Conservation (phyloP, 2,329 filamentous ascomycete species). For the Penicillium psychrosexuale region DNA sequence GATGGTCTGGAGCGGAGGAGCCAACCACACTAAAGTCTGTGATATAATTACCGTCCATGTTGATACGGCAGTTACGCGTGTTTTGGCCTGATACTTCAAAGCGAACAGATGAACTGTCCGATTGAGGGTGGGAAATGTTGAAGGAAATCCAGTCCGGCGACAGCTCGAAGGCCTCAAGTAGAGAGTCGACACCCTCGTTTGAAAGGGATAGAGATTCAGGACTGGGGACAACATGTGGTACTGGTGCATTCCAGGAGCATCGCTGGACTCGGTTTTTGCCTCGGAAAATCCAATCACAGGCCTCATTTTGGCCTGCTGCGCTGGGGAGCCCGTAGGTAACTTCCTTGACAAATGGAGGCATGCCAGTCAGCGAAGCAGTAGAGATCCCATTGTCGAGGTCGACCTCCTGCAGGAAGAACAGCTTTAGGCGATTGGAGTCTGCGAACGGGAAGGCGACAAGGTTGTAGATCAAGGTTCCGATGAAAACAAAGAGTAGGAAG, state of each 20-base stretch:
- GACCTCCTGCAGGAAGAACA: constrained; percentile 80
- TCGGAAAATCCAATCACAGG: constrained; percentile 44
- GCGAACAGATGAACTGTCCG: constrained; percentile 49
- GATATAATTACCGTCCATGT: constrained; percentile 64
- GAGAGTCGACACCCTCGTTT: background rate
- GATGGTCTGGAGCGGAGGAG: constrained; percentile 57
- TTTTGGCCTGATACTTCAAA: constrained; percentile 69
- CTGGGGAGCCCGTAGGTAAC: constrained; percentile 70
- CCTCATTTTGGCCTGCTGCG: constrained; percentile 59
- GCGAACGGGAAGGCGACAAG: constrained; percentile 87
- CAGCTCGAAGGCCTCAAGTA: constrained; percentile 31
- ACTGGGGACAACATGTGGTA: constrained; percentile 60
- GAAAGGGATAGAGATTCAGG: constrained; percentile 21
- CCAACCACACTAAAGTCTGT: constrained; percentile 62
- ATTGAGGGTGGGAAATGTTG: constrained; percentile 51
- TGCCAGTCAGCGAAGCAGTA: constrained; percentile 64
- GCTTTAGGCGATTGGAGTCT: constrained; percentile 71
- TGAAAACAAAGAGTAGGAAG: constrained; percentile 69
- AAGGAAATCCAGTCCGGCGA: constrained; percentile 64
- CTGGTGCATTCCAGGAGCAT: constrained; percentile 69
- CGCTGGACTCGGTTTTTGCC: constrained; percentile 36
- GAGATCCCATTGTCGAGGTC: constrained; percentile 72
- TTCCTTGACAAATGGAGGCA: constrained; percentile 63
- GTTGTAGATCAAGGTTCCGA: constrained; percentile 79
- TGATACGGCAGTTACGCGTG: constrained; percentile 73